Percentiles rank a stretch among this genome's conserved stretches.
These are phyloP conservation scores for Actinomortierella ambigua DNA, from an alignment of 371 early-diverging fungal species.

Conservation along the genomic window DNA sequence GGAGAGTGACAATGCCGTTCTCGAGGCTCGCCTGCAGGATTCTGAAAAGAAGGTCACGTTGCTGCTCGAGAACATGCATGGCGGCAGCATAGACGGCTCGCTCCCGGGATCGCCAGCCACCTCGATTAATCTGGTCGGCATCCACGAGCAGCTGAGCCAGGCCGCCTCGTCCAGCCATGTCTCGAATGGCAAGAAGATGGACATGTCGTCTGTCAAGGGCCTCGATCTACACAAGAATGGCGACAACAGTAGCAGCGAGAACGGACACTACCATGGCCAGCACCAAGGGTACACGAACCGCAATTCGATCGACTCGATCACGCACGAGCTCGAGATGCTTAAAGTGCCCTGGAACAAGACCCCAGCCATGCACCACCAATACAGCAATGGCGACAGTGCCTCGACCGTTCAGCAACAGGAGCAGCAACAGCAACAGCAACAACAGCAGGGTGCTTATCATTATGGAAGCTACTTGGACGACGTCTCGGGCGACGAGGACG, in stretches of 20 bases:
- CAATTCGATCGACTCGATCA: constrained; percentile 45
- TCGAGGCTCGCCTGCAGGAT: constrained; percentile 31
- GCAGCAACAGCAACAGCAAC: constrained; percentile 11
- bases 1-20: constrained; percentile 33
- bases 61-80: constrained; percentile 39
- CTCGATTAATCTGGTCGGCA: constrained; percentile 28
- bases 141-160: constrained; percentile 29
- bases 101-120: constrained; percentile 28
- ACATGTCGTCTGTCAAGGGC: no score
- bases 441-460: constrained; percentile 13
- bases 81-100: constrained; percentile 13
- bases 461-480: constrained; percentile 12
- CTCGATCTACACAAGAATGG: no score
- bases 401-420: constrained; percentile 6
- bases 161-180: constrained; percentile 4
- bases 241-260: no score
- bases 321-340: constrained; percentile 44
- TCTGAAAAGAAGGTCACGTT: constrained; percentile 40
- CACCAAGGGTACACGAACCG: constrained; percentile 1
- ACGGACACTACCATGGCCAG: no score
- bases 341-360: constrained; percentile 43
- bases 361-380: constrained; percentile 4
- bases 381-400: constrained; percentile 1
- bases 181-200: neutral
- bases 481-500: constrained; percentile 15